Evolutionary conservation across 768 basidiomycete species (phyloP), one percentile per base, ranked within the genome.

Genomic region (Suillus decipiens): DNA sequence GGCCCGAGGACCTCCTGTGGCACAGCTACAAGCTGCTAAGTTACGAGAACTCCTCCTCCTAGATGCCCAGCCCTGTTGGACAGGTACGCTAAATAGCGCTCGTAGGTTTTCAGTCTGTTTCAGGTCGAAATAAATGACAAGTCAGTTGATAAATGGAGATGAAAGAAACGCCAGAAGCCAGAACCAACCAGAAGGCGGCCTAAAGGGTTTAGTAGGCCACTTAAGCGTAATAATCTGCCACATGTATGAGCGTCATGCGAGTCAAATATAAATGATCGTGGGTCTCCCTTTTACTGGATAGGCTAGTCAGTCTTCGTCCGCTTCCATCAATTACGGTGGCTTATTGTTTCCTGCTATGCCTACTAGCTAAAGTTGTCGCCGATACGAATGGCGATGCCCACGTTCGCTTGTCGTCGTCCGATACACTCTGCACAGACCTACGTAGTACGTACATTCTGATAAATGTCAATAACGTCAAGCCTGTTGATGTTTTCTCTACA

Each of bases 211-310:
- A 48, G 3, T 28, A 3, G 22, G 47, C 31, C n/a, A 31, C 31
- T 51, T 33, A 33, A 53, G 51, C 51, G 51, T 53, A n/a, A 53
- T 53, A 53, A 53, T 34, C 19, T 6, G 51, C 51, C 51, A 34
- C 34, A 53, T n/a, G 51, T 53, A 53, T n/a, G 51, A 19, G 34
- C 51, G 51, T 53, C 51, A 53, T 51, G 50, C 31, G 1, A 51
- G 50, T 51, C 17, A 51, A 51, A 51, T 10, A 51, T 31, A 31
- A 28, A 50, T 28, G 48, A 51, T 51, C 50, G 50, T 51, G 42
- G 56, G 42, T 37, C 24, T 57, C 33, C 33, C 17, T 17, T 42
- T 42, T 17, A 42, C 41, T 42, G 12, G 37, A 37, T 37, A n/a
- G n/a, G n/a, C 37, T 37, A 37, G 28, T 28, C 28, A 28, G n/a